These are phyloP conservation scores for Mesembryanthemum crystallinum DNA, from an alignment of 148 eudicot genomes.

Conservation along the genomic window DNA sequence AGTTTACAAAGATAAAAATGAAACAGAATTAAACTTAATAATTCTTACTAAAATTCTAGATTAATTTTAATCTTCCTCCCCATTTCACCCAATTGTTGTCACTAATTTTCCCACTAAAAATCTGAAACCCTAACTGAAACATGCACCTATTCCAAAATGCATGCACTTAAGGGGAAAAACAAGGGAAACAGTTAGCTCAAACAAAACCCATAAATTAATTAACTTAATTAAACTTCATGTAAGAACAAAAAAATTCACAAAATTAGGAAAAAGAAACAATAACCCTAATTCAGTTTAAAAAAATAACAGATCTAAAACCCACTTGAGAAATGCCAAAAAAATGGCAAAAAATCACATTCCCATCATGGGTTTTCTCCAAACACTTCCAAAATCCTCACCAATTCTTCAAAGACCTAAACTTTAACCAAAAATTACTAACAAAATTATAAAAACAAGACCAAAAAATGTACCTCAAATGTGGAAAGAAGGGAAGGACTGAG, in stretches of 20 bases:
- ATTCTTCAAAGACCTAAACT: background rate
- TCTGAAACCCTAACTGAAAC: background rate
- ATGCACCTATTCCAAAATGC: background rate
- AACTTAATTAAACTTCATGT: background rate
- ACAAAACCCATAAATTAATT: background rate
- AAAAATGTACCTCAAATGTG: conserved; percentile 35
- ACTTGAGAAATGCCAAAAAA: background rate
- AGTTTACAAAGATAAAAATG: background rate
- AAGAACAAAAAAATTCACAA: background rate
- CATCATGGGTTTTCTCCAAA: background rate
- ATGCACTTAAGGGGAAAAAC: background rate
- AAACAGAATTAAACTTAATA: background rate
- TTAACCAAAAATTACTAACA: background rate
- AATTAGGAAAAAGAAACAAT: background rate
- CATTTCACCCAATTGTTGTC: background rate
- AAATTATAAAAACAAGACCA: background rate
- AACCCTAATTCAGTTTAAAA: background rate
- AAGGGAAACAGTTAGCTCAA: background rate
- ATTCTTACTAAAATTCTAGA: background rate
- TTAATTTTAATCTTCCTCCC: background rate
- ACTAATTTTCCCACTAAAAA: background rate
- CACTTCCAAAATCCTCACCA: background rate
- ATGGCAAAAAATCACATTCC: background rate
- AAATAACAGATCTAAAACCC: conserved; percentile 19
- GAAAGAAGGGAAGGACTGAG: conserved; percentile 21